Evolutionary conservation across 2,329 filamentous ascomycete species (phyloP), one percentile per base, ranked within the genome.

Genomic region (Orbilia javanica): DNA sequence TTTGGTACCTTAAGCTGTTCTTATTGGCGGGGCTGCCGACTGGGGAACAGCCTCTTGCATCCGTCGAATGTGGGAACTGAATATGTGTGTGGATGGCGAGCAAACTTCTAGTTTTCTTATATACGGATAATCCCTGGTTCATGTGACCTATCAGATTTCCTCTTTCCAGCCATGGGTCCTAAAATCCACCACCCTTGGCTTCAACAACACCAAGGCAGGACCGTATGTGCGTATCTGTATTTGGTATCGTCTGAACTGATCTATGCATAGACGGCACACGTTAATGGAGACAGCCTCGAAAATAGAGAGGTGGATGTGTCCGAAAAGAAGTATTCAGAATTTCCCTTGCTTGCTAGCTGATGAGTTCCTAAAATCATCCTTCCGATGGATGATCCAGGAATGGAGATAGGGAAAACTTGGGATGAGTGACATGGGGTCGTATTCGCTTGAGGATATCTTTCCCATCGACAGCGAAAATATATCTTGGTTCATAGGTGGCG

Each of bases 131-230:
- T 73, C 69, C 69, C 29, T 64, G 60, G 60, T 34, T 48, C 69
- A 73, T 73, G 69, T 73, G 69, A 73, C 69, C 69, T 73, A 73
- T 73, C 69, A 73, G 25, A 39, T 66, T 36, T 20, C n/a, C 36
- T n/a, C 15, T 25, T 29, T 34, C 22, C 10, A 48, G 36, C 55
- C 34, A 20, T 60, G 55, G 34, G 34, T 57, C 52, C 20, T 18
- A n/a, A 60, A 60, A 55, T 60, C 60, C 69, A 73, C 53, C 36
- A 53, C 29, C 60, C 53, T 57, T 57, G 42, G 15, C 22, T 15
- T 22, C 52, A 20, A 60, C 55, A 60, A 42, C 55, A 57, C 55
- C 34, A 27, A 60, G 55, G 34, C 31, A 57, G 52, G 29, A 57
- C 36, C 36, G 36, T 60, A 42, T 73, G 62, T 53, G 69, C 22